phyloP scores from a whole-genome alignment of 768 basidiomycete species.

The Kondoa subrosea region DNA sequence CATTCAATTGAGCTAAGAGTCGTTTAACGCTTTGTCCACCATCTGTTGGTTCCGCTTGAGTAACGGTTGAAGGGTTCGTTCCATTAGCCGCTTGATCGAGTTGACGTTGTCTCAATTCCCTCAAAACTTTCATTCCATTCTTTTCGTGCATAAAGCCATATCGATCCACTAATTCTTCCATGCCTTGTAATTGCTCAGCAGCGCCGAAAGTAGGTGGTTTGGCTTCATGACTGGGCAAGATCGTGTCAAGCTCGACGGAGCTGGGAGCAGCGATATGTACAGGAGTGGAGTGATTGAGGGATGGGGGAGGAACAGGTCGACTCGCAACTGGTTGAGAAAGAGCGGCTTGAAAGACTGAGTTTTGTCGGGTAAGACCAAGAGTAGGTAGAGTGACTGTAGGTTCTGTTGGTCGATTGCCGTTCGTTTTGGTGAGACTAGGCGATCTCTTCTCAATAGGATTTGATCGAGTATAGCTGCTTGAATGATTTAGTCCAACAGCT shows the following conservation, averaged over 20 bases:
- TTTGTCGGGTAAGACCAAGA: background rate
- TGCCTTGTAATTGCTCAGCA: background rate
- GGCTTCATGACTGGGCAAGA: background rate
- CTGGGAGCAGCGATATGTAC: background rate
- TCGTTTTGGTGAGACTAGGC: background rate
- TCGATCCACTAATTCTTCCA: constrained; percentile 43
- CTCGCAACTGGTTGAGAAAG: background rate
- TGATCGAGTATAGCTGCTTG: background rate
- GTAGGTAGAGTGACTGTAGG: constrained; percentile 7
- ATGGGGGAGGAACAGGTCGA: background rate
- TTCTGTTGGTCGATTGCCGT: background rate
- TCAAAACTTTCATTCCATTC: constrained; percentile 60
- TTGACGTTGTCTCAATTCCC: constrained; percentile 29
- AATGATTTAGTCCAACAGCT: no score
- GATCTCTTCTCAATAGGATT: background rate
- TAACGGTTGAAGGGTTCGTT: background rate
- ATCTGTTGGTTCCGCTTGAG: background rate
- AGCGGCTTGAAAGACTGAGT: constrained; percentile 3
- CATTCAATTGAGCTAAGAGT: constrained; percentile 22
- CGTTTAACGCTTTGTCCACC: constrained; percentile 19
- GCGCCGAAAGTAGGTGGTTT: background rate
- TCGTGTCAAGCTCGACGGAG: constrained; percentile 1
- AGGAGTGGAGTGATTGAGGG: background rate
- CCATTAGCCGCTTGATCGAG: constrained; percentile 10
- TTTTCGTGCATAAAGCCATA: constrained; percentile 83